These are phyloP conservation scores for Pelargonium citronellum DNA, from an alignment of 441 rosid genomes.

Conservation along the genomic window DNA sequence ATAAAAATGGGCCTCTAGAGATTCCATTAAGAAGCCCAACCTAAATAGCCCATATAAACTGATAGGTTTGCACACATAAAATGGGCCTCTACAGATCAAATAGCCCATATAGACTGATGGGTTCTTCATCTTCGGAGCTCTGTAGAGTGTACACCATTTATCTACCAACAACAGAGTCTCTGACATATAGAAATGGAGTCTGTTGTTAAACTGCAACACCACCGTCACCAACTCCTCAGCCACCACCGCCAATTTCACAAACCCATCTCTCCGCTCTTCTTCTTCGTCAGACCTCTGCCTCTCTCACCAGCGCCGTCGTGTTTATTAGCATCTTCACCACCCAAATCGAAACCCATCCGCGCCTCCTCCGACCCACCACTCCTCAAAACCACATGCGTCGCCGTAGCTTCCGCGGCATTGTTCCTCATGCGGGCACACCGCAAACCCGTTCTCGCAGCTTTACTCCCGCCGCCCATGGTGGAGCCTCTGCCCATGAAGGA, in stretches of 20 bases:
- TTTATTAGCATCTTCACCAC: conserved; percentile 15
- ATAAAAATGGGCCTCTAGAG: too few relatives aligned
- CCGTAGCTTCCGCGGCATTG: conserved; percentile 59
- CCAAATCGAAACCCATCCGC: conserved; percentile 28
- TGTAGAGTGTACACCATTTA: too few relatives aligned
- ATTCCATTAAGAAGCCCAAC: too few relatives aligned
- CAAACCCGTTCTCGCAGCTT: conserved; percentile 50
- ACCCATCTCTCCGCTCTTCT: conserved; percentile 21
- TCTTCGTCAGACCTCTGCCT: background rate
- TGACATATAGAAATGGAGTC: conserved; percentile 42
- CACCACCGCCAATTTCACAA: conserved; percentile 29
- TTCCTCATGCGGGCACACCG: conserved; percentile 43
- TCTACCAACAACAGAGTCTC: background rate
- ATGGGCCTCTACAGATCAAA: too few relatives aligned
- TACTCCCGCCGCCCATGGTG: conserved; percentile 29
- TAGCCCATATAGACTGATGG: too few relatives aligned
- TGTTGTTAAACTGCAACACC: conserved; percentile 30
- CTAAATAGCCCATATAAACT: too few relatives aligned
- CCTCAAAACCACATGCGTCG: conserved; percentile 47
- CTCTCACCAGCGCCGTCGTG: too few relatives aligned
- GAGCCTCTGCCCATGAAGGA: conserved; percentile 18
- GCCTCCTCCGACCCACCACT: conserved; percentile 33
- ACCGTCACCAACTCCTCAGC: conserved; percentile 24
- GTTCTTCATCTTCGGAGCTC: too few relatives aligned
- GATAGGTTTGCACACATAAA: too few relatives aligned